Conservation (phyloP, 495 filamentous ascomycete species). For the Endocarpon pusillum region DNA sequence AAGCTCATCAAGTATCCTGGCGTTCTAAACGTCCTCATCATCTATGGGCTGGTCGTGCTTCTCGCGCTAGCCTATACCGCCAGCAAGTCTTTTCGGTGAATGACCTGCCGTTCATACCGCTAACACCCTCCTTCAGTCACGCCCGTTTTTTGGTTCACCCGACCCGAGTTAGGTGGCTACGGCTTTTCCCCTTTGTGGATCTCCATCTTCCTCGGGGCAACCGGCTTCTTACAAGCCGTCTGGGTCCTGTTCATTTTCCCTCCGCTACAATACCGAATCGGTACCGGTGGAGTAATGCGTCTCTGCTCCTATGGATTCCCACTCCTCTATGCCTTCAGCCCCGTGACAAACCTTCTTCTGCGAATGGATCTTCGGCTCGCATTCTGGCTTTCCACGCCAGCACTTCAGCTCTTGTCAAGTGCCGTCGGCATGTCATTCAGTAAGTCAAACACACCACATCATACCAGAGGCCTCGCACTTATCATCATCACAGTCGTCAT, state of each 20-base stretch:
- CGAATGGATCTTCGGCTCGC: slow-evolving; percentile 17
- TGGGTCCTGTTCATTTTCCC: slow-evolving; percentile 53
- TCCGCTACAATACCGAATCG: slow-evolving; percentile 34
- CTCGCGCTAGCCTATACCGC: slow-evolving; percentile 49
- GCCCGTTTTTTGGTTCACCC: slow-evolving; percentile 46
- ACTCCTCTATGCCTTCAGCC: slow-evolving; percentile 33
- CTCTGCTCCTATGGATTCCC: slow-evolving; percentile 37
- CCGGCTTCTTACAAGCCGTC: slow-evolving; percentile 39
- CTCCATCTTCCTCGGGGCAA: slow-evolving; percentile 38
- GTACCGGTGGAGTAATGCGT: slow-evolving; percentile 42
- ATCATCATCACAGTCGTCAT: slow-evolving; percentile 23
- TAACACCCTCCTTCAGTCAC: slow-evolving; percentile 16
- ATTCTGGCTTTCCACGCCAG: slow-evolving; percentile 39
- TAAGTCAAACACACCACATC: slow-evolving; percentile 5
- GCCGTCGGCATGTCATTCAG: slow-evolving; percentile 53
- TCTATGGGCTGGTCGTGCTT: slow-evolving; percentile 42
- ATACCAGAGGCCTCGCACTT: not conserved
- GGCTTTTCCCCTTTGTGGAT: slow-evolving; percentile 41
- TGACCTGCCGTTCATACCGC: not conserved
- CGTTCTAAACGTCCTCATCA: slow-evolving; percentile 41
- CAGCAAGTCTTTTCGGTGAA: slow-evolving; percentile 4
- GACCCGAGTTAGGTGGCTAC: slow-evolving; percentile 36
- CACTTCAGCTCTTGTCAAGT: slow-evolving; percentile 25
- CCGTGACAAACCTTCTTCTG: slow-evolving; percentile 35
- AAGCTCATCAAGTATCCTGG: slow-evolving; percentile 42